A percentile compares a stretch with the other conserved stretches of the same genome.
Conservation (phyloP, 768 basidiomycete genomes). For the Lepiota subincarnata region DNA sequence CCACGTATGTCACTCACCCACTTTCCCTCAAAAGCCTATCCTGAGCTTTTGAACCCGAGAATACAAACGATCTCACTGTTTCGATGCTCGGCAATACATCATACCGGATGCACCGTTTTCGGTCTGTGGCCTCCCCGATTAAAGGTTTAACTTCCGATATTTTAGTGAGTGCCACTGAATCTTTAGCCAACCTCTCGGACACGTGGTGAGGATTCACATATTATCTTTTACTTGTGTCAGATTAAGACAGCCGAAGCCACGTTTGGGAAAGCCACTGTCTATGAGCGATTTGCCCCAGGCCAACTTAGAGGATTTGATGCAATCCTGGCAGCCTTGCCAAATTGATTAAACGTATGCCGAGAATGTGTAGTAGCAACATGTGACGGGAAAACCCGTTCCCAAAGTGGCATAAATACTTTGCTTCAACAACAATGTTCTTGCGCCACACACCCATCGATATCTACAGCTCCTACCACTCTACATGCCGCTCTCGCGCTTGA, state of each 20-base stretch:
- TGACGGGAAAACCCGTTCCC: not conserved
- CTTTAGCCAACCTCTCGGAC: not conserved
- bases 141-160: slow-evolving; percentile 85
- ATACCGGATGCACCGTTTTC: slow-evolving; percentile 85
- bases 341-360: too few relatives aligned
- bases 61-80: slow-evolving; percentile 47
- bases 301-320: slow-evolving; percentile 12
- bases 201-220: not conserved
- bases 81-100: slow-evolving; percentile 43
- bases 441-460: not conserved
- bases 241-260: slow-evolving; percentile 55
- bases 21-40: not conserved
- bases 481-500: not conserved
- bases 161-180: slow-evolving; percentile 45
- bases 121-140: slow-evolving; percentile 72
- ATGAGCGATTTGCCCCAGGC: slow-evolving; percentile 14
- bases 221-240: slow-evolving; percentile 26
- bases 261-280: slow-evolving; percentile 12
- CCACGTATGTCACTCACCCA: slow-evolving; percentile 48
- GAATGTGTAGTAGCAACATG: too few relatives aligned
- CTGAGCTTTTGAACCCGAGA: slow-evolving; percentile 24
- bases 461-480: not conserved
- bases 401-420: slow-evolving; percentile 4
- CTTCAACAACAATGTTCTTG: not conserved
- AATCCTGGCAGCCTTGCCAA: not conserved